Base-by-base conservation (phyloP, 1,284 basidiomycete genomes). In the Tylopilus orsonianus region DNA sequence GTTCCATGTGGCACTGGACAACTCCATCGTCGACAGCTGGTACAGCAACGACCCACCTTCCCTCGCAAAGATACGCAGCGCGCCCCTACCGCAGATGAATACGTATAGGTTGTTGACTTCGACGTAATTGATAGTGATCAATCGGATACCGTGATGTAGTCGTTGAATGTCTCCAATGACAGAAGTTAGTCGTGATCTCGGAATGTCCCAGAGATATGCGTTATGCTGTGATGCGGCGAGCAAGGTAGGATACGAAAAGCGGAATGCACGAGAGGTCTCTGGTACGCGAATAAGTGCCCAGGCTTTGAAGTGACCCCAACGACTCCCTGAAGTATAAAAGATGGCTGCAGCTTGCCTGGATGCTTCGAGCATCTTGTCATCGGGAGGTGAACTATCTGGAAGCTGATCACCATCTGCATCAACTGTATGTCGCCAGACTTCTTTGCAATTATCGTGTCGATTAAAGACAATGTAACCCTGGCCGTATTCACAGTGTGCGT, bases 401-500 rank as follows among this genome's bases (percentile, higher is more conserved):
- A 56, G 42, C 14, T 65, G 66, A 20, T 58, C 56, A 10, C 61
- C 50, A 12, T 53, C 53, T 41, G 57, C 60, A 38, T 73, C 67
- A 1, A 59, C 44, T 7, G 66, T 64, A 8, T 71, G 73, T 16
- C 81, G 71, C 88, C 88, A 90, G 13, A 90, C 78, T 62, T 90
- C 87, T 53, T 85, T 83, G 46, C 63, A 57, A 3, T 75, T 73
- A 27, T 73, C 74, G 12, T 65, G 44, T 18, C 84, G 77, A 56
- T 88, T 84, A 59, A 88, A 87, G 41, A 89, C 67, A 40, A 89
- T 67, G 59, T 77, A 88, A 8, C 87, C 87, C 29, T 77, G 69
- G n/a, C 73, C 79, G 56, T 88, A 90, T 63, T 90, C 88, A 57
- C 80, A 78, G 59, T 90, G 88, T 0, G 86, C 85, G 46, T 72